Evolutionary conservation across 306 rosid species (phyloP).

Genomic region (Geum urbanum): DNA sequence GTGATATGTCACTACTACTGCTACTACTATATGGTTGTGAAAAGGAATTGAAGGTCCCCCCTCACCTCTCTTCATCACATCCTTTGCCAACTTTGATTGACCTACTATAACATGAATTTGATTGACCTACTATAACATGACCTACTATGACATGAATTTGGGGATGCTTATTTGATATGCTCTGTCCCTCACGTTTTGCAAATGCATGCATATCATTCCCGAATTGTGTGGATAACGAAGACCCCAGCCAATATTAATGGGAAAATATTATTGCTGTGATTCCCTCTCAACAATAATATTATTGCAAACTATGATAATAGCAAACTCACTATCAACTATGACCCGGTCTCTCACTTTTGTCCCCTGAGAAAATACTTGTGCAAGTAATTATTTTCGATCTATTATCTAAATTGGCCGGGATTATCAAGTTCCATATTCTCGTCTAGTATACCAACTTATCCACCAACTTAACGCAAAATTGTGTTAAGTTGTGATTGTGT

Average conservation of each 20-base stretch:
- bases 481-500: background rate
- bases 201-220: background rate
- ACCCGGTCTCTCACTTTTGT: background rate
- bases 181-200: background rate
- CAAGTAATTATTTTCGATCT: background rate
- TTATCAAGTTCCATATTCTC: background rate
- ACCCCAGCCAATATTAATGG: background rate
- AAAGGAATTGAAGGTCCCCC: background rate
- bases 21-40: background rate
- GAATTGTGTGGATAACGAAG: background rate
- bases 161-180: background rate
- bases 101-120: background rate
- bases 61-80: too few relatives aligned
- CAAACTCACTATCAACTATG: background rate
- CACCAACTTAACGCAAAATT: too few relatives aligned
- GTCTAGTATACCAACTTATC: background rate
- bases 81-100: background rate
- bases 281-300: too few relatives aligned
- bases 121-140: background rate
- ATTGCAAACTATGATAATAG: too few relatives aligned
- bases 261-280: too few relatives aligned
- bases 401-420: background rate
- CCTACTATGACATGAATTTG: background rate
- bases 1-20: background rate
- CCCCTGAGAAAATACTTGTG: background rate